Base-by-base conservation (phyloP, 306 rosid genomes). In the Arachis stenosperma region DNA sequence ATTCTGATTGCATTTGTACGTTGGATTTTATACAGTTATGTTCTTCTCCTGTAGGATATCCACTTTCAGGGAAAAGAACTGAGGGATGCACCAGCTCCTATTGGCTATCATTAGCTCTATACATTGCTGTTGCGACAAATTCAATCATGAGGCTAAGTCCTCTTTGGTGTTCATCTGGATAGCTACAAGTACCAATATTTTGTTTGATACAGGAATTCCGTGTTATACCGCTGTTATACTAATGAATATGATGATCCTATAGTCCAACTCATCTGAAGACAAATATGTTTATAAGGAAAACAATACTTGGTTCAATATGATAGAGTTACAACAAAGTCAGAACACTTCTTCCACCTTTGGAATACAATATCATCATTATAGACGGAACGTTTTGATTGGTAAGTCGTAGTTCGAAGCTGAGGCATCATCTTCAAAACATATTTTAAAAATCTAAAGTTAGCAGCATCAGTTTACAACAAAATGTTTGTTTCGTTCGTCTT, bases 41-140 rank as follows among this genome's bases (percentile, higher is more conserved):
- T 70, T 22, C 6, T 78, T 80, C 81, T 5, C 43, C 15, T 80
- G 80, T 88, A 90, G 94, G 96, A 92, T 72, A 79, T 90, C 73
- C 96, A 88, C 41, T 86, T 80, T 66, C 88, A 84, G 22, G 94
- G 88, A 47, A 90, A 90, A 73, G 82, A 88, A 72, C 72, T 90
- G 84, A 86, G 77, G 69, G 92, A 90, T 2, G 84, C 98, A 50
- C 90, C 94, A 13, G 94, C 96, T 46, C 98, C 94, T 61, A 3
- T 85, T 65, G 90, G 86, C 70, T 88, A 86, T 81, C 94, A 79
- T 57, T 92, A 67, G 82, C 30, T 52, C 39, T 52, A 44, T 11
- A 37, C 75, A n/a, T 17, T 52, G 7, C 22, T 5, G 11, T 46
- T 15, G 51, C n/a, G 42, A 13, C 61, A 43, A 39, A 37, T 14